phyloP scores from a whole-genome alignment of 2,329 filamentous ascomycete species.

The Fusarium nelsonii region DNA sequence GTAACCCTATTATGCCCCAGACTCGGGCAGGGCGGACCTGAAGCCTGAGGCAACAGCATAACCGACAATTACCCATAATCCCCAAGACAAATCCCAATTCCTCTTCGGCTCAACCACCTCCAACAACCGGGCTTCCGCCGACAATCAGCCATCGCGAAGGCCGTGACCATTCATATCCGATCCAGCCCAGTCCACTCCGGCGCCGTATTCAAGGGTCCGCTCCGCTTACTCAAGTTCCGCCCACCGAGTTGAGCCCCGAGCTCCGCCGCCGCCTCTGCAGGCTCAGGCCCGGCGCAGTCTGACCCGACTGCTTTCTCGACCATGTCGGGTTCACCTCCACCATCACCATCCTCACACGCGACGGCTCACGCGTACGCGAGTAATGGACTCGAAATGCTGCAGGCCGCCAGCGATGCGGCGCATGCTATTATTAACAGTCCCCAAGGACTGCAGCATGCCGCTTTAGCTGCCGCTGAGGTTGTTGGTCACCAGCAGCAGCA shows the following conservation, averaged over 20 bases:
- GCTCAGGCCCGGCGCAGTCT: conserved; percentile 38
- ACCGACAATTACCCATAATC: not conserved
- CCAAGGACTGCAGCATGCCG: conserved; percentile 56
- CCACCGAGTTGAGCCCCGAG: conserved; percentile 40
- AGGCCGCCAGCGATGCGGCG: conserved; percentile 60
- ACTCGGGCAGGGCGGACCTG: too few species aligned
- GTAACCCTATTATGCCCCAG: not conserved
- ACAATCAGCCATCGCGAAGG: conserved; percentile 58
- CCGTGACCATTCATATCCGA: conserved; percentile 22
- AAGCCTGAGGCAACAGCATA: not conserved
- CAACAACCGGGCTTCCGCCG: conserved; percentile 58
- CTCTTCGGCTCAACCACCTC: conserved; percentile 50
- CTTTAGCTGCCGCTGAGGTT: conserved; percentile 52
- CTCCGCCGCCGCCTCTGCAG: conserved; percentile 39
- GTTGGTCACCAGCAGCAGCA: conserved; percentile 43
- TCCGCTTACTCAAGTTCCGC: conserved; percentile 33
- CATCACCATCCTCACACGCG: conserved; percentile 46
- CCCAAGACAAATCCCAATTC: conserved; percentile 21
- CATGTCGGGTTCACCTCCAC: conserved; percentile 49
- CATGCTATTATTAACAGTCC: conserved; percentile 55
- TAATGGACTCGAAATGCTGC: conserved; percentile 61
- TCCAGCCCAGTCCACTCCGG: conserved; percentile 26
- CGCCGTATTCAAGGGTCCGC: conserved; percentile 39
- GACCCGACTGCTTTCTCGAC: conserved; percentile 15
- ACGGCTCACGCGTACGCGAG: conserved; percentile 59